A percentile compares a stretch with the other conserved stretches of the same genome.
Conservation (phyloP, 2,329 filamentous ascomycete genomes). For the Hymenoscyphus albidus region DNA sequence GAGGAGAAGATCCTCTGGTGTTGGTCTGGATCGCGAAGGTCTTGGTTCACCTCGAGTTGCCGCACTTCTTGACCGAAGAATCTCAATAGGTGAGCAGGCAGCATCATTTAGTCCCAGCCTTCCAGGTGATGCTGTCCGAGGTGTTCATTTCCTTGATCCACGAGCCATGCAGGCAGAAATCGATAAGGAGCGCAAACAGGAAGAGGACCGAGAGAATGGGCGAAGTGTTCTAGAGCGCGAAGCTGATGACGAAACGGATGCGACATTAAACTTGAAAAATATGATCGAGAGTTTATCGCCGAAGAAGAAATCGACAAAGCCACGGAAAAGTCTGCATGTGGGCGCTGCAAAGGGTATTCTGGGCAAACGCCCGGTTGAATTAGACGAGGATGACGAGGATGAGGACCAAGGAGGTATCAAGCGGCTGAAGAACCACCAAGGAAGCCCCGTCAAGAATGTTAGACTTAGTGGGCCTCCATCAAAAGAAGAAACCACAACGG, state of each 20-base stretch:
- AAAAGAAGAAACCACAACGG: slow-evolving; percentile 62
- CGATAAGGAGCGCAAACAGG: slow-evolving; percentile 57
- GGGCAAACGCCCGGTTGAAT: slow-evolving; percentile 69
- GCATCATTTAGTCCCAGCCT: slow-evolving; percentile 57
- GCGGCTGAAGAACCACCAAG: slow-evolving; percentile 65
- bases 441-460: slow-evolving; percentile 74
- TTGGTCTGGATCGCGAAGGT: slow-evolving; percentile 66
- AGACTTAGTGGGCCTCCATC: slow-evolving; percentile 65
- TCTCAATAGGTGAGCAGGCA: slow-evolving; percentile 66
- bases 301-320: slow-evolving; percentile 62
- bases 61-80: slow-evolving; percentile 65
- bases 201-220: slow-evolving; percentile 58
- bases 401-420: slow-evolving; percentile 61
- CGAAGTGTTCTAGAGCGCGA: slow-evolving; percentile 54
- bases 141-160: slow-evolving; percentile 64
- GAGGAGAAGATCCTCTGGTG: slow-evolving; percentile 56
- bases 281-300: slow-evolving; percentile 77
- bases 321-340: slow-evolving; percentile 72
- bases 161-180: slow-evolving; percentile 58
- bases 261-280: slow-evolving; percentile 65
- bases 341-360: slow-evolving; percentile 70
- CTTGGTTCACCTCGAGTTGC: slow-evolving; percentile 73
- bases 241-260: slow-evolving; percentile 54
- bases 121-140: slow-evolving; percentile 36
- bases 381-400: slow-evolving; percentile 61